Percentiles rank a stretch among this genome's conserved stretches.
These are phyloP conservation scores for Phoma sp. DNA, from an alignment of 2,329 filamentous ascomycete species.

Conservation along the genomic window DNA sequence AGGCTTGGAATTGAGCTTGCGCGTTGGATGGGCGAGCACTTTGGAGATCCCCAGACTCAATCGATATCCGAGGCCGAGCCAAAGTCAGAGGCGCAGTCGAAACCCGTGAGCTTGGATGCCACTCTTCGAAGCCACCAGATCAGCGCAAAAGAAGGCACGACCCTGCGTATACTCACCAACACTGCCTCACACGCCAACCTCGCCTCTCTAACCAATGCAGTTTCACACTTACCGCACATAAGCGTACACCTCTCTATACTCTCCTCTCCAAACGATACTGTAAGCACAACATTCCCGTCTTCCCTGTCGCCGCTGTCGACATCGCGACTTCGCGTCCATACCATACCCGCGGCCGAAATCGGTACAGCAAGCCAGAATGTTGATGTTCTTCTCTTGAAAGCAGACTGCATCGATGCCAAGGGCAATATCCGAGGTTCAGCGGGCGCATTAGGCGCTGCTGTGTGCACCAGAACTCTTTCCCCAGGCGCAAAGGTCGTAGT, in stretches of 20 bases:
- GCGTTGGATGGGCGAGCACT: constrained; percentile 8
- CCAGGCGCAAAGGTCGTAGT: constrained; percentile 60
- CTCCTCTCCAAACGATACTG: constrained; percentile 37
- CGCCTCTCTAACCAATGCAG: constrained; percentile 55
- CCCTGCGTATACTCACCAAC: constrained; percentile 16
- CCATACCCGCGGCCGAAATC: constrained; percentile 64
- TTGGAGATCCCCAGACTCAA: background rate
- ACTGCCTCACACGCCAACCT: constrained; percentile 67
- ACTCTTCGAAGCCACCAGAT: too few species aligned
- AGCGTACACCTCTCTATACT: constrained; percentile 68
- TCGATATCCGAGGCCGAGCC: too few species aligned
- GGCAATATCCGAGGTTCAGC: constrained; percentile 73
- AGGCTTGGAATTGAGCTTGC: constrained; percentile 15
- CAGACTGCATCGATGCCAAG: constrained; percentile 65
- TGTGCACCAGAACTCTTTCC: constrained; percentile 61
- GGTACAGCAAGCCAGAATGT: constrained; percentile 61
- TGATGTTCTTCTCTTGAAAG: constrained; percentile 68
- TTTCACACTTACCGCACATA: constrained; percentile 43
- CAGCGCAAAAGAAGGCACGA: background rate
- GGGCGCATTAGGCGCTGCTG: constrained; percentile 66
- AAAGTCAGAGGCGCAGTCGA: too few species aligned
- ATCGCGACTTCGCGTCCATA: too few species aligned
- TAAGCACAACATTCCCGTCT: too few species aligned
- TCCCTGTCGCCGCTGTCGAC: too few species aligned
- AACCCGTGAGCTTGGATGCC: too few species aligned